Conservation (phyloP, 1,139 yeast genomes). For the Geotrichum histeridarum region DNA sequence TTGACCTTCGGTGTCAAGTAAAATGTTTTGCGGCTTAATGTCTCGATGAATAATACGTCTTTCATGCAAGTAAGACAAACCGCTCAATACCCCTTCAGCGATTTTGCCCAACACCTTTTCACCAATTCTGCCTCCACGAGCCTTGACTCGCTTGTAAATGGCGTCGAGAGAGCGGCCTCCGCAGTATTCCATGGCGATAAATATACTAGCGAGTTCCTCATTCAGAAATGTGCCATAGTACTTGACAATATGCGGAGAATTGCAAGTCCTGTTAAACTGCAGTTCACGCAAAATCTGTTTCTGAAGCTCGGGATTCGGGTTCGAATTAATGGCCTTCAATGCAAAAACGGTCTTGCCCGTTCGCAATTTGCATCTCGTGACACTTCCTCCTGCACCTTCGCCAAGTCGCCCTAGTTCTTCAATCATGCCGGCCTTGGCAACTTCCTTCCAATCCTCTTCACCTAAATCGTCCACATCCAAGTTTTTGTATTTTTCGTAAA, state of each 20-base stretch:
- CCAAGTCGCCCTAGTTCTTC: constrained; percentile 67
- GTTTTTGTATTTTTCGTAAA: constrained; percentile 4
- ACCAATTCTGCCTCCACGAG: constrained; percentile 77
- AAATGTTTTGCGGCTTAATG: constrained; percentile 84
- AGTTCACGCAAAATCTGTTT: constrained; percentile 83
- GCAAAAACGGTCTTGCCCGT: constrained; percentile 66
- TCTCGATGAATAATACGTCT: constrained; percentile 85
- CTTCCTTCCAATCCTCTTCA: constrained; percentile 71
- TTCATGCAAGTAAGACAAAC: constrained; percentile 81
- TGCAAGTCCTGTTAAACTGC: constrained; percentile 78
- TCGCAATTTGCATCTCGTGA: constrained; percentile 62
- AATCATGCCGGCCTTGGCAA: constrained; percentile 56
- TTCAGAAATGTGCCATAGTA: constrained; percentile 89
- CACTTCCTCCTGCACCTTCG: constrained; percentile 94
- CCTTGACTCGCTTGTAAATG: constrained; percentile 60
- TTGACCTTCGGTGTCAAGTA: constrained; percentile 68
- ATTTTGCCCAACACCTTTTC: constrained; percentile 88
- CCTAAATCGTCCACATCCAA: constrained; percentile 54
- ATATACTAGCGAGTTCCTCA: constrained; percentile 69
- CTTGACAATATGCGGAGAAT: constrained; percentile 78
- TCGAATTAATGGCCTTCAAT: constrained; percentile 68
- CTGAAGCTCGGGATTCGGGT: constrained; percentile 75
- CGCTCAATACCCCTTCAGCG: constrained; percentile 77
- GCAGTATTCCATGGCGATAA: constrained; percentile 95
- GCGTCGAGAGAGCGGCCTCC: constrained; percentile 90